Evolutionary conservation across 2,329 filamentous ascomycete genomes (phyloP), one percentile per base, ranked within the genome.

Genomic region (Chrysoporthe puriensis): DNA sequence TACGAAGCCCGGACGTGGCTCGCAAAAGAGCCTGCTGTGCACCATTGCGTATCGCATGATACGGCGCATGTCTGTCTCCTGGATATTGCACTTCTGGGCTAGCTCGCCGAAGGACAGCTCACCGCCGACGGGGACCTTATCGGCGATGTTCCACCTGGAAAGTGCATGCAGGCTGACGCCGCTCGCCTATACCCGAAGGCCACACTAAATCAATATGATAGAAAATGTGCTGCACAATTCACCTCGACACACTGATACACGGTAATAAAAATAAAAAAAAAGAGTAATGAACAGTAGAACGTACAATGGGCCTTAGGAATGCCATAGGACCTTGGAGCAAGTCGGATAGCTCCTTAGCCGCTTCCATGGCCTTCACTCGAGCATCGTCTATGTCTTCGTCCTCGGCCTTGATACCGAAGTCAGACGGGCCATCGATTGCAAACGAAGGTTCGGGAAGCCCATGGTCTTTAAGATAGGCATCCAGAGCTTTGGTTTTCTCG

Each of bases 1-100:
- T n/a, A 63, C 44, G 21, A 32, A 44, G 21, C 61, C 61, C 18
- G 43, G 42, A n/a, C 34, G 61, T 6, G 44, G 42, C 26, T 63
- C 61, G 21, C 32, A 34, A 43, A 63, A 63, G 26, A 63, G 61
- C 61, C 61, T 43, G 26, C 36, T 16, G 46, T 63, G 43, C n/a
- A 21, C 18, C n/a, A 63, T 63, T 43, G 61, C 61, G 44, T 63
- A 63, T 13, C 61, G 61, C n/a, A 63, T n/a, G n/a, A 63, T n/a
- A 18, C 61, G 61, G 26, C 48, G 43, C 42, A 63, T 48, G 61
- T 63, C 61, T 6, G 13, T 6, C 26, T 21, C 26, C 8, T 63
- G 26, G n/a, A 63, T n/a, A 26, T 34, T 18, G 26, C 61, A 63
- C 14, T 63, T 26, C 13, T 57, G 26, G 32, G 32, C 54, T 32